These are phyloP conservation scores for Diospyros kaki DNA, from an alignment of 148 eudicot species.

Conservation along the genomic window DNA sequence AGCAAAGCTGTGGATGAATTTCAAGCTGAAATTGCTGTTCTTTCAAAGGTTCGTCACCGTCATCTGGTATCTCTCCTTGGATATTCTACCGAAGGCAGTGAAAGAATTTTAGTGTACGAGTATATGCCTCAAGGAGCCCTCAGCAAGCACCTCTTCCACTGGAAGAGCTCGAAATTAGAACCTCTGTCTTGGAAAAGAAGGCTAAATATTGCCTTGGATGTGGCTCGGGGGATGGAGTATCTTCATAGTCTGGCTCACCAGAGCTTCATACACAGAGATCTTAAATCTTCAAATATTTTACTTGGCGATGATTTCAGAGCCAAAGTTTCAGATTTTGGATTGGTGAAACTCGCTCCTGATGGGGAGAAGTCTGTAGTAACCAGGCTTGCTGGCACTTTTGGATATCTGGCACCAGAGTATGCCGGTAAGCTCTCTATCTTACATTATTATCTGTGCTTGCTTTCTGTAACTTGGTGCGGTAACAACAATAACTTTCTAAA, in stretches of 20 bases:
- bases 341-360: slow-evolving; percentile 95
- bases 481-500: neutral
- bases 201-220: slow-evolving; percentile 95
- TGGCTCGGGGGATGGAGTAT: slow-evolving; percentile 94
- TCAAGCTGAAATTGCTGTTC: slow-evolving; percentile 79
- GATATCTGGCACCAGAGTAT: slow-evolving; percentile 98
- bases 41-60: slow-evolving; percentile 91
- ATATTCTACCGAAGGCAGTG: slow-evolving; percentile 62
- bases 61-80: slow-evolving; percentile 95
- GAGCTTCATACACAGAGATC: slow-evolving; percentile 95
- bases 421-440: slow-evolving; percentile 60
- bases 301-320: slow-evolving; percentile 95
- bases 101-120: slow-evolving; percentile 88
- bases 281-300: slow-evolving; percentile 86
- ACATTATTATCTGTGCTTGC: slow-evolving; percentile 7
- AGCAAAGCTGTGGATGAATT: slow-evolving; percentile 88
- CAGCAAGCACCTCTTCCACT: slow-evolving; percentile 87
- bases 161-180: slow-evolving; percentile 73
- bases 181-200: slow-evolving; percentile 94
- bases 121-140: slow-evolving; percentile 98
- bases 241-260: slow-evolving; percentile 87
- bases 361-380: slow-evolving; percentile 86
- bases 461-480: neutral
- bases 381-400: slow-evolving; percentile 95
- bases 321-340: slow-evolving; percentile 90